Percentiles rank a stretch among this genome's conserved stretches.
Conservation (phyloP, 1,139 yeast species). For the Blastobotrys buckinghamii region DNA sequence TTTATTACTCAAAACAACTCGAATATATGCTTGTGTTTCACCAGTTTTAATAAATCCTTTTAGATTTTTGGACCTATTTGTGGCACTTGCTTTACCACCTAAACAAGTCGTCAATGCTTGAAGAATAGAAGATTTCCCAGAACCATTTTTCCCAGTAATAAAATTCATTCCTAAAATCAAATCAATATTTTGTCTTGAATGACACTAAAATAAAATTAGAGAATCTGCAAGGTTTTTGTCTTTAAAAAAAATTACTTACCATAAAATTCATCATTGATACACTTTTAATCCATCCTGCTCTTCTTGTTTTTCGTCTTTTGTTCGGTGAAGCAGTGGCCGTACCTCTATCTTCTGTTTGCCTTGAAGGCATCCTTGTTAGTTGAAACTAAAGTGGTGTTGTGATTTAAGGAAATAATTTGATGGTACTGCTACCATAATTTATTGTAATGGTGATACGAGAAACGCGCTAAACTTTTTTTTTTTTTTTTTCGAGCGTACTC, state of each 20-base stretch:
- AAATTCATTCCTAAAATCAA: conserved; percentile 85
- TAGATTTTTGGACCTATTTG: conserved; percentile 73
- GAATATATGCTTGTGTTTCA: conserved; percentile 53
- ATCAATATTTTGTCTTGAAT: conserved; percentile 65
- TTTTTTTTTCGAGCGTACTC: too few relatives aligned
- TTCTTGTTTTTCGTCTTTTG: too few relatives aligned
- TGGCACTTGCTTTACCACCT: conserved; percentile 92
- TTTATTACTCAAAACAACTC: conserved; percentile 51
- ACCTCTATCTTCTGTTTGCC: too few relatives aligned
- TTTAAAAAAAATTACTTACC: conserved; percentile 29
- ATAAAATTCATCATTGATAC: conserved; percentile 31
- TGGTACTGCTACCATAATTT: too few relatives aligned
- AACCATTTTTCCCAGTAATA: conserved; percentile 90
- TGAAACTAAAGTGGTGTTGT: too few relatives aligned
- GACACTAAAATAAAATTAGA: conserved; percentile 38
- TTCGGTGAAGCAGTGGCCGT: too few relatives aligned
- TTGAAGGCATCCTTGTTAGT: too few relatives aligned
- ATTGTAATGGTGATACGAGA: too few relatives aligned
- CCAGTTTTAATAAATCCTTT: conserved; percentile 77
- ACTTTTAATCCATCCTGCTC: conserved; percentile 23
- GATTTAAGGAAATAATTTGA: too few relatives aligned
- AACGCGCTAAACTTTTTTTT: too few relatives aligned
- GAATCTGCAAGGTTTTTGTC: neutral
- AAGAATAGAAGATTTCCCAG: conserved; percentile 89
- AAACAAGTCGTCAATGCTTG: conserved; percentile 88